Conservation (phyloP, 495 filamentous ascomycete species). For the Platismatia glauca region DNA sequence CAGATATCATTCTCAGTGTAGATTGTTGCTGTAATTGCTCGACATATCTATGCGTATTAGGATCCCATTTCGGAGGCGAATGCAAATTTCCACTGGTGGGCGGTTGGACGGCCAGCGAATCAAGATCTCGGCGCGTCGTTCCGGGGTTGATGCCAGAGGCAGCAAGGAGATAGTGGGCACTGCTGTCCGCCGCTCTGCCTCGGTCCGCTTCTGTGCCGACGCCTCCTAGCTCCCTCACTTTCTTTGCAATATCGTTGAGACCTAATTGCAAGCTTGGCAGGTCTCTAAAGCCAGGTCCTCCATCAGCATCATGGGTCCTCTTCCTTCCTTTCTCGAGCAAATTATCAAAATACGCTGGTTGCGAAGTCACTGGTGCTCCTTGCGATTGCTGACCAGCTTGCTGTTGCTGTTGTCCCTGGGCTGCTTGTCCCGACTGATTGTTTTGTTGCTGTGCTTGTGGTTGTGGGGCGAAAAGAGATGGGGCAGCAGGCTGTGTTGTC, state of each 20-base stretch:
- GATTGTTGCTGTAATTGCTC: slow-evolving; percentile 79
- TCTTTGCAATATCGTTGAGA: slow-evolving; percentile 76
- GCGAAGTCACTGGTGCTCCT: slow-evolving; percentile 21
- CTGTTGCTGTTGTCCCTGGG: slow-evolving; percentile 32
- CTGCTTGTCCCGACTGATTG: slow-evolving; percentile 23
- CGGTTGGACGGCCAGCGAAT: slow-evolving; percentile 44
- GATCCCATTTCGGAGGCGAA: slow-evolving; percentile 46
- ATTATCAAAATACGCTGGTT: slow-evolving; percentile 77
- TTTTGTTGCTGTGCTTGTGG: slow-evolving; percentile 6
- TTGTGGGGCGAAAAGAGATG: slow-evolving; percentile 21
- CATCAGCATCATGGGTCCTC: slow-evolving; percentile 34
- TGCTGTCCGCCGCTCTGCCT: slow-evolving; percentile 46
- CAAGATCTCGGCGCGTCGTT: slow-evolving; percentile 67
- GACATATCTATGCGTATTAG: slow-evolving; percentile 76
- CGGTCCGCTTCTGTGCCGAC: slow-evolving; percentile 37
- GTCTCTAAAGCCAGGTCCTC: slow-evolving; percentile 38
- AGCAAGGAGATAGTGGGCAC: slow-evolving; percentile 80
- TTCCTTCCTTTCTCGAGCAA: slow-evolving; percentile 66
- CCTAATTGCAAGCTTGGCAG: slow-evolving; percentile 64
- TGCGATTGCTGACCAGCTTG: slow-evolving; percentile 25
- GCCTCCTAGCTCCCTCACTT: slow-evolving; percentile 68
- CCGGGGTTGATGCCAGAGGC: slow-evolving; percentile 81
- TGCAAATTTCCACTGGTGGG: slow-evolving; percentile 36
- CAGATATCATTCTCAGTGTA: slow-evolving; percentile 79
- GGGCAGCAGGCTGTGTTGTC: slow-evolving; percentile 14